Base-by-base conservation (phyloP, 2,329 filamentous ascomycete species). In the Raffaelea albimanens region DNA sequence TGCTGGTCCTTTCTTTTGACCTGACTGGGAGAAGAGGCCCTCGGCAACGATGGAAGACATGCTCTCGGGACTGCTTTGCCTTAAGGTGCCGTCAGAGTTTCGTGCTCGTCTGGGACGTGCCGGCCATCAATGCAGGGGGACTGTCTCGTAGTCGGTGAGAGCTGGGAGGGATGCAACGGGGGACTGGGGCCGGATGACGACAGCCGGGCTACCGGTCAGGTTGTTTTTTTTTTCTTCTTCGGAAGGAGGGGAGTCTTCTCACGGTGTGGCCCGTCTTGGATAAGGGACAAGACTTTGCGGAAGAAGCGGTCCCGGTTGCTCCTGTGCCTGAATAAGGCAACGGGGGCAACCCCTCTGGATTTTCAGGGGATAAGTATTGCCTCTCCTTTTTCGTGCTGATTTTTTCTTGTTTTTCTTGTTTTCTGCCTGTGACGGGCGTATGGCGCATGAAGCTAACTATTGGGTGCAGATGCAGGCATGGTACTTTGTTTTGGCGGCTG, bases 61-160 rank as follows among this genome's bases (percentile, higher is more conserved):
- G 61, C 58, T 22, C 29, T 57, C 66, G 67, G 75, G 87, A 87
- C 88, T 86, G 85, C 88, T n/a, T n/a, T n/a, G 87, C 88, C 85
- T 80, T 63, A 83, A 78, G 85, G 89, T 88, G 85, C 85, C 72
- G 83, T 94, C 87, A 94, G 88, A 89, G 87, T 73, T 82, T 88
- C 72, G 87, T 75, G 77, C 87, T 91, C 90, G 86, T 91, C 87
- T 71, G 76, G 70, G 56, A 59, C 61, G n/a, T 62, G 36, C n/a
- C 21, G 5, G 18, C 4, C 10, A 38, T 16, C 5, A 16, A 5
- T 33, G n/a, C 22, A n/a, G n/a, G n/a, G n/a, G n/a, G n/a, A n/a
- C n/a, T n/a, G n/a, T n/a, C n/a, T n/a, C n/a, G n/a, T n/a, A n/a
- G n/a, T n/a, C n/a, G n/a, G n/a, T n/a, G n/a, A n/a, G n/a, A n/a